phyloP scores from a whole-genome alignment of 2,329 filamentous ascomycete species.

The Madurella fahalii region DNA sequence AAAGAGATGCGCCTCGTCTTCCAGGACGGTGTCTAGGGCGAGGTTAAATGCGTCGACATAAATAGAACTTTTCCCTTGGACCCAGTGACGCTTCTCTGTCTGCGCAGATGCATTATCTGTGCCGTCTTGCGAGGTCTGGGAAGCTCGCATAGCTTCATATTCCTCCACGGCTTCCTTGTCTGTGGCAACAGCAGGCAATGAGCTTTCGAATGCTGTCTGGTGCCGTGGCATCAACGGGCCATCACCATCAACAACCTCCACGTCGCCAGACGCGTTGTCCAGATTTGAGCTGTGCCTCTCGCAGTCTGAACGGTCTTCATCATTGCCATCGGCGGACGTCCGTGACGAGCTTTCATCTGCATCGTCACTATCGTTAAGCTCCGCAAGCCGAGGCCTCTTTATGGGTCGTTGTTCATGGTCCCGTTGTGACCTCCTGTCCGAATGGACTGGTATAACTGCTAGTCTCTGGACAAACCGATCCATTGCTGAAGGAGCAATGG shows the following conservation, averaged over 20 bases:
- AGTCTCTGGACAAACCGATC: slow-evolving; percentile 28
- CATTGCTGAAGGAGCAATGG: slow-evolving; percentile 18
- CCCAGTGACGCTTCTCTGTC: slow-evolving; percentile 55
- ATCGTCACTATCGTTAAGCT: slow-evolving; percentile 30
- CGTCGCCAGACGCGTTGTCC: neutral
- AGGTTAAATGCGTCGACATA: slow-evolving; percentile 98
- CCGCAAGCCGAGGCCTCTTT: slow-evolving; percentile 35
- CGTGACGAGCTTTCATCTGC: slow-evolving; percentile 27
- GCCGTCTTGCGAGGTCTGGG: slow-evolving; percentile 40
- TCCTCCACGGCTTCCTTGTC: slow-evolving; percentile 71
- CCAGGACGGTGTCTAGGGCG: slow-evolving; percentile 80
- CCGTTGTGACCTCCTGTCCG: slow-evolving; percentile 15
- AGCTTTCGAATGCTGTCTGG: slow-evolving; percentile 65
- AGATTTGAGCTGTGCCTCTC: neutral
- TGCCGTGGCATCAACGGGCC: slow-evolving; percentile 8
- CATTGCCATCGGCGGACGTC: slow-evolving; percentile 1
- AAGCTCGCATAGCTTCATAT: slow-evolving; percentile 68
- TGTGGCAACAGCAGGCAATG: slow-evolving; percentile 62
- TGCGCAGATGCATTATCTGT: slow-evolving; percentile 47
- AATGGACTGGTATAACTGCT: slow-evolving; percentile 12
- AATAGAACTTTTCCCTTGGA: slow-evolving; percentile 76
- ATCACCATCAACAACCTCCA: neutral
- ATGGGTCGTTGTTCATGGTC: slow-evolving; percentile 27
- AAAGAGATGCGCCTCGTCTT: slow-evolving; percentile 86
- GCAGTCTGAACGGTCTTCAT: neutral